phyloP scores from a whole-genome alignment of 1,139 yeast genomes.

The Geotrichum carabidarum region DNA sequence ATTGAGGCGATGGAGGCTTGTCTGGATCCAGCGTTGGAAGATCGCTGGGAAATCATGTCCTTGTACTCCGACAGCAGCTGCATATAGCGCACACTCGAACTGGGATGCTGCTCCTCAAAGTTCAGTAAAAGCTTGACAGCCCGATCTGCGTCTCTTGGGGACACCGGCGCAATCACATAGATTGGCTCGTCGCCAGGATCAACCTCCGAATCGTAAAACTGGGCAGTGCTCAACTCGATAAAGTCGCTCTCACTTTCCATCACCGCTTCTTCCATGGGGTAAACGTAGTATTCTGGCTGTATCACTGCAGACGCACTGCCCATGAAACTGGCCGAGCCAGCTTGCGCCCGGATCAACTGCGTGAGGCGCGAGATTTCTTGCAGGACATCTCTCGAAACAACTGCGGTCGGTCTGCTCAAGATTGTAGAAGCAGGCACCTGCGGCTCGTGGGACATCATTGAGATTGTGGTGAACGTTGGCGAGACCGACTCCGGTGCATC shows the following conservation, averaged over 20 bases:
- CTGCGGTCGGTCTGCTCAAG: conserved; percentile 4
- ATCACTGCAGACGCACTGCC: conserved; percentile 1
- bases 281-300: conserved; percentile 6
- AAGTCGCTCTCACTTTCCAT: conserved; percentile 16
- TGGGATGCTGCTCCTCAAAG: conserved; percentile 14
- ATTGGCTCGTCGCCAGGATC: conserved; percentile 5
- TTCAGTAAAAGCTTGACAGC: conserved; percentile 10
- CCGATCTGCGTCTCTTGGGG: conserved; percentile 4
- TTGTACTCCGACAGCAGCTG: conserved; percentile 3
- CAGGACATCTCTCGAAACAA: background rate
- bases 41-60: background rate
- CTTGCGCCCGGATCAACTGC: conserved; percentile 2
- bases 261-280: conserved; percentile 14
- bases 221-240: conserved; percentile 17
- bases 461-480: background rate
- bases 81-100: background rate
- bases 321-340: conserved; percentile 8
- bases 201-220: conserved; percentile 9
- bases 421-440: conserved; percentile 5
- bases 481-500: background rate
- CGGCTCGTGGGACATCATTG: background rate
- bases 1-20: conserved; percentile 1
- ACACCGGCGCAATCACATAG: conserved; percentile 9
- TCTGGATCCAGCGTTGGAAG: background rate
- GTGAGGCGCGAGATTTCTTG: conserved; percentile 5